Evolutionary conservation across 345 rosid genomes (phyloP).

Genomic region (Alliaria petiolata): DNA sequence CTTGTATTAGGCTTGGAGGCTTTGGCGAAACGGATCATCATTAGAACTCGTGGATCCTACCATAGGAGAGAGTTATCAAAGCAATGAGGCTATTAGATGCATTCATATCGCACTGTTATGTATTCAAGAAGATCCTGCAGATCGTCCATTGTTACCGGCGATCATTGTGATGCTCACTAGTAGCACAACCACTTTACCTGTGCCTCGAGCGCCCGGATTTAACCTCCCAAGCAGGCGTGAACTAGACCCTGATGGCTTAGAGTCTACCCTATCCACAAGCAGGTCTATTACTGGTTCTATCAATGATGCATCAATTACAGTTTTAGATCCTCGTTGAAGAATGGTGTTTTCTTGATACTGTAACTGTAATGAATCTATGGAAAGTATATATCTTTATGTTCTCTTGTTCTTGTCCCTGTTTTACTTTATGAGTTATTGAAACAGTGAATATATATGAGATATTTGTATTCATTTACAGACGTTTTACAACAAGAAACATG

Average conservation of each 20-base stretch:
- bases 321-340: neutral
- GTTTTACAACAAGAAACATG: neutral
- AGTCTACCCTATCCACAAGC: neutral
- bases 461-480: neutral
- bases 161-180: slow-evolving; percentile 37
- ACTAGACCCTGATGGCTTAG: neutral
- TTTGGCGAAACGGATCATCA: neutral
- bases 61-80: neutral
- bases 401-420: neutral
- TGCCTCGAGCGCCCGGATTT: slow-evolving; percentile 30
- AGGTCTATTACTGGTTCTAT: neutral
- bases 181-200: slow-evolving; percentile 21
- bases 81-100: neutral
- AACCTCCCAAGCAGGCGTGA: neutral
- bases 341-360: too few species aligned
- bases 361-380: too few species aligned
- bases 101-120: slow-evolving; percentile 8
- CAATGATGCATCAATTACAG: neutral
- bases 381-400: too few species aligned
- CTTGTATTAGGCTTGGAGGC: slow-evolving; percentile 14
- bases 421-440: neutral
- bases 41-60: neutral
- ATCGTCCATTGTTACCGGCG: slow-evolving; percentile 23
- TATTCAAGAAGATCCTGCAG: slow-evolving; percentile 9
- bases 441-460: neutral